Percentiles rank a stretch among this genome's conserved stretches.
phyloP scores from a whole-genome alignment of 1,139 yeast species.

The Insectozyma bohioensis region DNA sequence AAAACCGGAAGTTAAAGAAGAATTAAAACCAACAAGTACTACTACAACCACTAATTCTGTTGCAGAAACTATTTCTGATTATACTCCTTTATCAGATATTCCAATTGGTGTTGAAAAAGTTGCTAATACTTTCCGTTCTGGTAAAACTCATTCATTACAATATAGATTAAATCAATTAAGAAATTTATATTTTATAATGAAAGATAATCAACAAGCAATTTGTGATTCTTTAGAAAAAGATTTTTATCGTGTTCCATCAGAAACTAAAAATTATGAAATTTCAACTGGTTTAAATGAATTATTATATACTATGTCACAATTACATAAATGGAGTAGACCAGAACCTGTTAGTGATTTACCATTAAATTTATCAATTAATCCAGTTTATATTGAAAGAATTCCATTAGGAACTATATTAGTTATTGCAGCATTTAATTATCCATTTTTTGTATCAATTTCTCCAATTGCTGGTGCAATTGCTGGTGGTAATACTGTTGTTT shows the following conservation, averaged over 20 bases:
- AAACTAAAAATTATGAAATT: slow-evolving; percentile 60
- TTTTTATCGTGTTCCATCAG: slow-evolving; percentile 61
- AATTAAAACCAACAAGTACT: neutral
- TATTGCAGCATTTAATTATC: slow-evolving; percentile 86
- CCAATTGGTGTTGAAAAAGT: slow-evolving; percentile 46
- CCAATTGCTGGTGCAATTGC: slow-evolving; percentile 83
- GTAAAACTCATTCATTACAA: slow-evolving; percentile 55
- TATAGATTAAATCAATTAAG: slow-evolving; percentile 63
- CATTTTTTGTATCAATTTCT: slow-evolving; percentile 59
- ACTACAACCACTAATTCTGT: too few species aligned
- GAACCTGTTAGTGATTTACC: slow-evolving; percentile 46
- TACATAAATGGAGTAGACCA: slow-evolving; percentile 64
- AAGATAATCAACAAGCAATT: slow-evolving; percentile 59
- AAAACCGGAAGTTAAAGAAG: slow-evolving; percentile 1
- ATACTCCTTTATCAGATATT: slow-evolving; percentile 53
- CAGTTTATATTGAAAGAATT: slow-evolving; percentile 55
- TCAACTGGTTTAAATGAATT: slow-evolving; percentile 51
- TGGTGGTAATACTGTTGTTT: slow-evolving; percentile 81
- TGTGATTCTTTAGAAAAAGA: slow-evolving; percentile 62
- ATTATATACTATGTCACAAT: slow-evolving; percentile 53
- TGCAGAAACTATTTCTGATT: slow-evolving; percentile 3
- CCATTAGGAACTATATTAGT: slow-evolving; percentile 78
- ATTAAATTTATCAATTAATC: slow-evolving; percentile 42
- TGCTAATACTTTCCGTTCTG: slow-evolving; percentile 42
- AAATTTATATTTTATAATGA: slow-evolving; percentile 62